Evolutionary conservation across 257 asterid genomes (phyloP).

Genomic region (Osmanthus fragrans): DNA sequence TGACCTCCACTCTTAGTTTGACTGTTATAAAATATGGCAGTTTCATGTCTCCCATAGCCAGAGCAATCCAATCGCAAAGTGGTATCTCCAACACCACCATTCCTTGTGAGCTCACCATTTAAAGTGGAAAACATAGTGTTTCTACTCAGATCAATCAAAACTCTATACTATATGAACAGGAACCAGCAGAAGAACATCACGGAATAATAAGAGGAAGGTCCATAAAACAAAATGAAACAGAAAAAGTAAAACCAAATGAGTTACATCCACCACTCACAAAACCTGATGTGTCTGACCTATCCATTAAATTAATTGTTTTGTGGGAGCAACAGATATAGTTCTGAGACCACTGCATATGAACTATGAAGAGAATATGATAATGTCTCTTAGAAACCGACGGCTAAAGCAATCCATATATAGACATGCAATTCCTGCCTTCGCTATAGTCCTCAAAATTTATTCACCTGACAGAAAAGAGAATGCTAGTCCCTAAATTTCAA

Average conservation of each 20-base stretch:
- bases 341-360: conserved; percentile 4
- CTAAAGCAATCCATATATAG: not conserved
- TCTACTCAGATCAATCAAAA: conserved; percentile 32
- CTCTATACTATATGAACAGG: conserved; percentile 21
- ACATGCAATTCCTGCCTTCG: conserved; percentile 21
- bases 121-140: conserved; percentile 44
- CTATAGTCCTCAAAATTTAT: conserved; percentile 20
- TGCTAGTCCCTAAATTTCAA: conserved; percentile 9
- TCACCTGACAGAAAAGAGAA: conserved; percentile 42
- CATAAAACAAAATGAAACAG: conserved; percentile 37
- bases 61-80: conserved; percentile 71
- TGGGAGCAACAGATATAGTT: conserved; percentile 11
- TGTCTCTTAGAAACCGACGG: conserved; percentile 16
- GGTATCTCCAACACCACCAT: conserved; percentile 53
- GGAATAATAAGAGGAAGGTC: conserved; percentile 28
- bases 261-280: conserved; percentile 82
- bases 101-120: conserved; percentile 41
- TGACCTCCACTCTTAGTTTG: conserved; percentile 33
- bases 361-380: conserved; percentile 19
- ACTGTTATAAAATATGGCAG: conserved; percentile 34
- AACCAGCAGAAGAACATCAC: conserved; percentile 24
- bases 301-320: conserved; percentile 49
- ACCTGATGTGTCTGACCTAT: conserved; percentile 80
- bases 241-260: conserved; percentile 36
- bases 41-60: conserved; percentile 60